phyloP scores from a whole-genome alignment of 148 eudicot species.

The Gaultheria prostrata region DNA sequence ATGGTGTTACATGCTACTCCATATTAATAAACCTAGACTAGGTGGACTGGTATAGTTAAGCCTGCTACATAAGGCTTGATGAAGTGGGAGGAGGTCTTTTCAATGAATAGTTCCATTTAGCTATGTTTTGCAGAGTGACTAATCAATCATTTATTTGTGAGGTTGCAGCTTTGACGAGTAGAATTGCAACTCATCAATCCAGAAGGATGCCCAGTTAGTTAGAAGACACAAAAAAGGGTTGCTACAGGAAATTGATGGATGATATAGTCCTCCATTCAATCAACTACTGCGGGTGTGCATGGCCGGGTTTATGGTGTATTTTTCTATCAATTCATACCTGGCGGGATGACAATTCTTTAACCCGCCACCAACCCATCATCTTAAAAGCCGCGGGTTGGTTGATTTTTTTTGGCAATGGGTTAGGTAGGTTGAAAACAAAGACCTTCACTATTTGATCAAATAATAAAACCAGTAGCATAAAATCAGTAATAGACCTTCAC shows the following conservation, averaged over 20 bases:
- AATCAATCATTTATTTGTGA: background rate
- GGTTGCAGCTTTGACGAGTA: background rate
- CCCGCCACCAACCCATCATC: too few species aligned
- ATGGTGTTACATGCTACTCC: background rate
- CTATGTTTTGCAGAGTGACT: slow-evolving; percentile 13
- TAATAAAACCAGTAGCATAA: too few species aligned
- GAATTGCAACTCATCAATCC: slow-evolving; percentile 16
- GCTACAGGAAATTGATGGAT: background rate
- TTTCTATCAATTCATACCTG: too few species aligned
- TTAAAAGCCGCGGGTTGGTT: too few species aligned
- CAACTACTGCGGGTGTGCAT: too few species aligned
- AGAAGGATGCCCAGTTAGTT: slow-evolving; percentile 14
- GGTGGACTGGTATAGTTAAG: background rate
- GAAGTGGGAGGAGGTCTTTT: slow-evolving; percentile 13
- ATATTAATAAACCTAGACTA: background rate
- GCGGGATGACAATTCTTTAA: too few species aligned
- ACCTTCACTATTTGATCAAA: too few species aligned
- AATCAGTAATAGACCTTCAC: too few species aligned
- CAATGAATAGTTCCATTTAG: slow-evolving; percentile 5
- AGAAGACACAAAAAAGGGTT: background rate
- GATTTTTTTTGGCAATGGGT: too few species aligned
- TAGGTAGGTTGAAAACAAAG: too few species aligned
- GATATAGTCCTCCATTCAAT: slow-evolving; percentile 5
- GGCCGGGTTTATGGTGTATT: too few species aligned
- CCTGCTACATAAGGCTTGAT: background rate